These are phyloP conservation scores for Pseudozyma thailandica DNA, from an alignment of 1,284 basidiomycete species.

Conservation along the genomic window DNA sequence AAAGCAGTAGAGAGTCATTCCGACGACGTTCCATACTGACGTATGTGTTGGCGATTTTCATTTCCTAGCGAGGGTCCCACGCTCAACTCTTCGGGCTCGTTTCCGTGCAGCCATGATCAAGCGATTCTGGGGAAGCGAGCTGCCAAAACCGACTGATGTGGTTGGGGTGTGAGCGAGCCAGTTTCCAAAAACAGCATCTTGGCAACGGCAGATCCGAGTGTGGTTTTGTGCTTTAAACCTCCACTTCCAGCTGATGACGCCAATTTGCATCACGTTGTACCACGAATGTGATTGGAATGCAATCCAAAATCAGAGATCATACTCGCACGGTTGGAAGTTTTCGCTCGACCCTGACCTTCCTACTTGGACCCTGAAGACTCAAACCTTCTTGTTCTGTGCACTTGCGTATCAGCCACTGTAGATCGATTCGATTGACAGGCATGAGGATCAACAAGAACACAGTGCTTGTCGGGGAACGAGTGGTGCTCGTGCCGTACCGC, in stretches of 20 bases:
- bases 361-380: slow-evolving; percentile 8
- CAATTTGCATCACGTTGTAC: slow-evolving; percentile 30
- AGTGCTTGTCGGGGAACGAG: slow-evolving; percentile 74
- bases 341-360: not conserved
- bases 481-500: slow-evolving; percentile 79
- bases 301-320: too few relatives aligned
- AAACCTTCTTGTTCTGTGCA: not conserved
- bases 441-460: slow-evolving; percentile 77
- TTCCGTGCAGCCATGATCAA: not conserved
- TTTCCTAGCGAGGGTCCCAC: too few relatives aligned
- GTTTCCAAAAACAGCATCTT: slow-evolving; percentile 21
- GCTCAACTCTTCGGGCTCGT: not conserved
- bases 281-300: too few relatives aligned
- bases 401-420: not conserved
- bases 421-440: not conserved
- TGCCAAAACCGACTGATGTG: too few relatives aligned
- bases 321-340: slow-evolving; percentile 7
- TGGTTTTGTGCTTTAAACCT: slow-evolving; percentile 2
- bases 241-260: slow-evolving; percentile 32
- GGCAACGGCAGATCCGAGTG: not conserved
- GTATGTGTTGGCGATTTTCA: slow-evolving; percentile 32
- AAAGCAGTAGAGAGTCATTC: slow-evolving; percentile 11
- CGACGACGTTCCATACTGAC: slow-evolving; percentile 24
- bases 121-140: not conserved
- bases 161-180: not conserved